These are phyloP conservation scores for Mycena sp. DNA, from an alignment of 1,284 basidiomycete genomes.

Conservation along the genomic window DNA sequence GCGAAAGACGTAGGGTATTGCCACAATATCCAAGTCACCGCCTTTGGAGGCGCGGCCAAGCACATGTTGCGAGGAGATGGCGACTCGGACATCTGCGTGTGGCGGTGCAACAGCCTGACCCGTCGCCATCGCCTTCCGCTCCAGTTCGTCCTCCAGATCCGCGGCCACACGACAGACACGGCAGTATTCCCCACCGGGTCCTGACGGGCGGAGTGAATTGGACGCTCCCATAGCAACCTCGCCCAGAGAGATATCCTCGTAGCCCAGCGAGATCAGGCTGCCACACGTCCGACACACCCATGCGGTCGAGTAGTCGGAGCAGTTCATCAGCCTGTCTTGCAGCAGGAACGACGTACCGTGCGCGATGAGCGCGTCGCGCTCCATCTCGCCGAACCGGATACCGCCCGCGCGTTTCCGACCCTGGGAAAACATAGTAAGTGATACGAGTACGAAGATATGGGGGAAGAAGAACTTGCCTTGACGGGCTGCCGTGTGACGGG, in stretches of 20 bases:
- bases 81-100: slow-evolving; percentile 65
- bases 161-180: slow-evolving; percentile 84
- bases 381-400: slow-evolving; percentile 99
- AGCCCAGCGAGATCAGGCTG: slow-evolving; percentile 94
- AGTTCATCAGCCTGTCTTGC: slow-evolving; percentile 99
- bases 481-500: slow-evolving; percentile 96
- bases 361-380: slow-evolving; percentile 97
- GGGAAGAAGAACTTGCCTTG: slow-evolving; percentile 68
- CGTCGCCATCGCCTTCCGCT: slow-evolving; percentile 62
- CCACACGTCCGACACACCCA: slow-evolving; percentile 99
- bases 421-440: slow-evolving; percentile 51
- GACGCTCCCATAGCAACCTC: slow-evolving; percentile 65
- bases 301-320: slow-evolving; percentile 98
- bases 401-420: slow-evolving; percentile 98
- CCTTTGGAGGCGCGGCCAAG: slow-evolving; percentile 68
- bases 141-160: slow-evolving; percentile 67
- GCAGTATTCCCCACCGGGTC: slow-evolving; percentile 90
- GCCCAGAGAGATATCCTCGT: slow-evolving; percentile 83
- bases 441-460: slow-evolving; percentile 4
- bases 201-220: slow-evolving; percentile 61
- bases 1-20: slow-evolving; percentile 95
- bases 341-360: slow-evolving; percentile 98
- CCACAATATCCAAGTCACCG: slow-evolving; percentile 91
- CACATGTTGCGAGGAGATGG: slow-evolving; percentile 72
- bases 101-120: slow-evolving; percentile 46